Percentiles rank a stretch among this genome's conserved stretches.
Conservation (phyloP, 2,329 filamentous ascomycete genomes). For the Alternaria infectoria region DNA sequence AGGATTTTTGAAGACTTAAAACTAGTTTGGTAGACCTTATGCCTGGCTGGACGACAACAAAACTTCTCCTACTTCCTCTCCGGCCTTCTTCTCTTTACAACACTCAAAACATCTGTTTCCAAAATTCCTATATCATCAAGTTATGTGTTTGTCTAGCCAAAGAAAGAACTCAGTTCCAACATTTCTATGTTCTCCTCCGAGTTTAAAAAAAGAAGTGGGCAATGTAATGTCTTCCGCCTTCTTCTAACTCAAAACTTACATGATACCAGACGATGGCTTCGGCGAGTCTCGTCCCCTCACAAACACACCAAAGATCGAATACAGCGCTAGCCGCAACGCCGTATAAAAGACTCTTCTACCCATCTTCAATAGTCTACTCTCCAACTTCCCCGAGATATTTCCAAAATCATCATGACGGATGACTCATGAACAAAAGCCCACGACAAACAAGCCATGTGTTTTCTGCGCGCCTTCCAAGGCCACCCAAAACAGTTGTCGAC, state of each 20-base stretch:
- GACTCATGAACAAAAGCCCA: no score
- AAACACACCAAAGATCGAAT: neutral
- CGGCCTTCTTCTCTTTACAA: neutral
- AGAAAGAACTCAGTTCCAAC: no score
- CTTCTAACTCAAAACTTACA: no score
- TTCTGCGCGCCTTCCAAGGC: neutral
- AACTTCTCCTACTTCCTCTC: neutral
- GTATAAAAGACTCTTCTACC: neutral
- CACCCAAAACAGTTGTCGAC: neutral
- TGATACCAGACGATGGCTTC: no score
- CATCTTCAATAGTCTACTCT: accelerated
- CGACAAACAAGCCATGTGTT: neutral
- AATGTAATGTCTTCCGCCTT: no score
- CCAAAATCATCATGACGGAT: no score
- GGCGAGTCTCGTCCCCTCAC: accelerated
- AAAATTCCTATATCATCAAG: no score
- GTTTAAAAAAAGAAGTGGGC: no score
- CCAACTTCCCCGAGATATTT: neutral
- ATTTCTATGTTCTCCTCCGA: no score
- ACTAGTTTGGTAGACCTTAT: no score
- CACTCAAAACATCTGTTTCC: neutral
- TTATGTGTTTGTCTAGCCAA: no score
- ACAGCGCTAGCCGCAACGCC: neutral
- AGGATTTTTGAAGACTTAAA: neutral
- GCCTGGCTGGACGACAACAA: neutral